Base-by-base conservation (phyloP, 225 moss, liverwort and hornwort genomes). In the Bryoerythrophyllum caledonicum region DNA sequence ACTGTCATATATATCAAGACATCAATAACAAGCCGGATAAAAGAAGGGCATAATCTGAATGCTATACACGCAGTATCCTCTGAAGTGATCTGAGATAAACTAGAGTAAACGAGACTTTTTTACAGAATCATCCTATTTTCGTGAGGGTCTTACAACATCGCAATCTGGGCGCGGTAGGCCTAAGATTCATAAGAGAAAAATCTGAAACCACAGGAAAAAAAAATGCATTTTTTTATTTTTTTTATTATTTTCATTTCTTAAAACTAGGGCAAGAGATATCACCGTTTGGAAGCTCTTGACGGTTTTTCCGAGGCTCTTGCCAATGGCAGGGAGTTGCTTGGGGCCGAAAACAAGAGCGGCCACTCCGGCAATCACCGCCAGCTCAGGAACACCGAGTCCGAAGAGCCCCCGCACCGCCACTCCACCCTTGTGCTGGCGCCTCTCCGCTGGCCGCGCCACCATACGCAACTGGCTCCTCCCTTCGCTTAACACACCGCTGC, bases 221-320 rank as follows among this genome's bases (percentile, higher is more conserved):
- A 38, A 38, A 8, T 38, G 8, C 8, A 1, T 8, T 1, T 1
- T 38, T 8, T 10, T 38, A 6, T 5, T 34, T 34, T 6, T 34
- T 34, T 0, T 5, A 6, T 34, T 2, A 34, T 34, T 34, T 34
- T 34, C 6, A 34, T 34, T 34, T 34, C 0, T 34, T 34, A 5
- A 8, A 38, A 8, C 38, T 41, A 55, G 54, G 44, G 23, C 67
- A 8, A 30, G 41, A 32, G 35, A 11, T 25, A 4, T 53, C 77
- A 93, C 93, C 81, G 87, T 82, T 78, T 96, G 96, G 76, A 97
- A 94, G 82, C 96, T 93, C 81, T 93, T 94, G 38, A 97, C 90
- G 41, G 92, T 94, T 77, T 94, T 91, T 25, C 91, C 94, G n/a
- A 94, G 81, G 74, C 78, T 97, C 73, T 93, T 97, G 61, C 94